Conservation (phyloP, 2,329 filamentous ascomycete species). For the Penicillium sp. region DNA sequence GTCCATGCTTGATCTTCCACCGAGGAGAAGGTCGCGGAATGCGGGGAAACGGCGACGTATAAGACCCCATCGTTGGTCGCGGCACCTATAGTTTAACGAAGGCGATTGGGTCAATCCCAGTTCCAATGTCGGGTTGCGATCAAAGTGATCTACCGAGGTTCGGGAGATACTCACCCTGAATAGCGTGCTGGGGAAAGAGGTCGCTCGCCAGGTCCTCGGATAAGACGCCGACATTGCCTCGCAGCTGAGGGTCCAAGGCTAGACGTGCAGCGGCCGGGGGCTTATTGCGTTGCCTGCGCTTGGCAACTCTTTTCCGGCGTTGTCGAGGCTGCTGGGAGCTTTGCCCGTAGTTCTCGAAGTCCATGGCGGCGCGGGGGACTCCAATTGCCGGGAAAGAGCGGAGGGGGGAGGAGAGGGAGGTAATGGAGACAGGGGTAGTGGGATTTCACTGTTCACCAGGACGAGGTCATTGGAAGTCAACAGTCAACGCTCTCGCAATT, state of each 20-base stretch:
- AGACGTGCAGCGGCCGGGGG: constrained; percentile 78
- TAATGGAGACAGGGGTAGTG: not conserved
- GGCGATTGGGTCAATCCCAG: not conserved
- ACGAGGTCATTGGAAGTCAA: not conserved
- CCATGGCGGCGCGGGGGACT: constrained; percentile 41
- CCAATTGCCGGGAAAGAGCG: constrained; percentile 27
- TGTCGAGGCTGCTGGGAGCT: constrained; percentile 54
- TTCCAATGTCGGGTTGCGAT: not conserved
- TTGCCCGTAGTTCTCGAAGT: constrained; percentile 44
- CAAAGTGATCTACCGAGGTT: constrained; percentile 5
- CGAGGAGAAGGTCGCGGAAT: constrained; percentile 45
- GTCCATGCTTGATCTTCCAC: constrained; percentile 76
- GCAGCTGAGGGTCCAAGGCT: constrained; percentile 81
- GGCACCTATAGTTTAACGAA: constrained; percentile 15
- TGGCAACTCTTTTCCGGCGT: constrained; percentile 52
- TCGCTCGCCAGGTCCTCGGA: constrained; percentile 85
- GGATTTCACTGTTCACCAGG: not conserved
- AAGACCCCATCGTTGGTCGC: constrained; percentile 37
- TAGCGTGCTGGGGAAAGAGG: constrained; percentile 67
- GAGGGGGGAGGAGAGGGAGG: not conserved
- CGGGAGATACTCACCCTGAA: constrained; percentile 53
- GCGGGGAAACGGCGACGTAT: constrained; percentile 54
- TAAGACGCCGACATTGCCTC: constrained; percentile 81
- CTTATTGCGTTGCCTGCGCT: constrained; percentile 61
- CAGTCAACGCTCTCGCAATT: not conserved